Evolutionary conservation across 805 yeast species (phyloP), one percentile per base, ranked within the genome.

Genomic region (Wickerhamiella nectarea): DNA sequence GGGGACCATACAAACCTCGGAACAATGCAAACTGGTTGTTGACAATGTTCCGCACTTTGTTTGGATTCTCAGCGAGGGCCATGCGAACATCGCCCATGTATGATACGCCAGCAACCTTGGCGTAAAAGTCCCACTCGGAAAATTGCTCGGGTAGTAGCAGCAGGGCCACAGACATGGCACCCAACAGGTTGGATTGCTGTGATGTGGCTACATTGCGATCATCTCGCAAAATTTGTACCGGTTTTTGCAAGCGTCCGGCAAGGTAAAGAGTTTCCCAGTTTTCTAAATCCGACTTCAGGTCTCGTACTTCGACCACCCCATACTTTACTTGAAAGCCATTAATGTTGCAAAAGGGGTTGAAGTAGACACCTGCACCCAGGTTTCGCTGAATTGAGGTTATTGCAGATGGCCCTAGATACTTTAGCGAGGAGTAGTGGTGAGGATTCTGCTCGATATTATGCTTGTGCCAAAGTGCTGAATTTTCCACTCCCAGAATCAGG

Each of bases 191-290:
- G 49, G 70, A 73, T 54, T 83, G 41, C 45, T 53, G 57, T 9
- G 54, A 51, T 6, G 12, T 26, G 5, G 46, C 43, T 6, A 54
- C 46, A 11, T 33, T 37, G 9, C 45, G 35, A 31, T 50, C 21
- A 53, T 77, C 82, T 49, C 75, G 71, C 33, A 83, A 59, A 26
- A 82, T 70, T 48, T 81, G 79, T 4, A 89, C 94, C 0, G 98
- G 98, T 56, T 91, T 91, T 54, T 91, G 98, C 46, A 91, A 65
- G 49, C 98, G 68, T 1, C 98, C 98, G 1, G 95, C 93, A 15
- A 91, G 56, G 55, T 91, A 91, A 53, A 91, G 71, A 0, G 86
- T 73, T 22, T 75, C 67, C 98, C 98, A 91, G 44, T 79, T 74
- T n/a, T 74, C 66, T 21, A 91, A 64, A 62, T 91, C 98, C 29